Base-by-base conservation (phyloP, 2,329 filamentous ascomycete genomes). In the Trichoderma sp. region DNA sequence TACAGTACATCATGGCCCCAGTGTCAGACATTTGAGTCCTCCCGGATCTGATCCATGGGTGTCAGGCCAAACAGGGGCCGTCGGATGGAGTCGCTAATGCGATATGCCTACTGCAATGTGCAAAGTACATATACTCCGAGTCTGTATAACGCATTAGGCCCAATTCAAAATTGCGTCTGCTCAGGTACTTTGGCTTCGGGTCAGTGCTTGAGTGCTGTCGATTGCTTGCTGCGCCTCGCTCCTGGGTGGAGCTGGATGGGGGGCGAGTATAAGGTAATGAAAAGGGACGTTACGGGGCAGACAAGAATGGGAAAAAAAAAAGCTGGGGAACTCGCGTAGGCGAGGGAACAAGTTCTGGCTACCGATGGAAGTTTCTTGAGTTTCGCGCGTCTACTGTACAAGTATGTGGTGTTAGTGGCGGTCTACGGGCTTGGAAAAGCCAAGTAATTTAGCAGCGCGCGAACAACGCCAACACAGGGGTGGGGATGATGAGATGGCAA, bases 201-300 rank as follows among this genome's bases (percentile, higher is more conserved):
- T 65, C 64, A 67, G 29, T 59, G 53, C 21, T 35, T 64, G 52
- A 66, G 29, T 58, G 53, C 24, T 35, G 40, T 64, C 68, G 53
- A 56, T 29, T 56, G 8, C n/a, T 5, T 47, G 68, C 68, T 69
- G 68, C 68, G 68, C 68, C 68, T 69, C 68, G 68, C 62, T 53
- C 57, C 35, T 14, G 5, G 11, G 52, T 55, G 68, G 60, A 37
- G 53, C 47, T 57, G 27, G 27, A n/a, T n/a, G 67, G 58, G 47
- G 47, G 43, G 58, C 56, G 57, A 55, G 24, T 55, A 43, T 29
- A 19, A 56, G 24, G 31, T 37, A 64, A 56, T 19, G 33, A 43
- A 27, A 14, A 37, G 11, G 61, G 47, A n/a, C 16, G 19, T n/a
- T 43, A 43, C 40, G 40, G 40, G 19, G 40, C 19, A n/a, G 19